Percentiles rank a stretch among this genome's conserved stretches.
phyloP scores from a whole-genome alignment of 2,329 filamentous ascomycete species.

The Xylaria sp. region DNA sequence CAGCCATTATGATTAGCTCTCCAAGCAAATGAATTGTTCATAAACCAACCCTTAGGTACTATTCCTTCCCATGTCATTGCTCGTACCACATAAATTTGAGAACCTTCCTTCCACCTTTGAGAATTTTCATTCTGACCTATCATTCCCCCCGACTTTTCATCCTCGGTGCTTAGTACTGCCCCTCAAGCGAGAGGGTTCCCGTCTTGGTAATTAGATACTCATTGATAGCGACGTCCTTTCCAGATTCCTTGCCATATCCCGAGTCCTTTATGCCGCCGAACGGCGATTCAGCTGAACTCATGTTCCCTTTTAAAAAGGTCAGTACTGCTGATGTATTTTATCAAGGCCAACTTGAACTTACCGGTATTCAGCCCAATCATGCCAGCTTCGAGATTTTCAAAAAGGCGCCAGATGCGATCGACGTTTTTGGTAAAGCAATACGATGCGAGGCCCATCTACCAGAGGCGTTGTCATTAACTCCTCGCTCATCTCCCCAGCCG shows the following conservation, averaged over 20 bases:
- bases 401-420: slow-evolving; percentile 61
- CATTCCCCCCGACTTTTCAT: background rate
- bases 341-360: slow-evolving; percentile 34
- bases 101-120: background rate
- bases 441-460: slow-evolving; percentile 60
- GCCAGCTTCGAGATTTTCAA: slow-evolving; percentile 64
- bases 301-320: slow-evolving; percentile 39
- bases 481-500: too few relatives aligned
- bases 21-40: too few relatives aligned
- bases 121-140: background rate
- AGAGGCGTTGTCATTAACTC: background rate
- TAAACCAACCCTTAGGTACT: background rate
- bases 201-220: slow-evolving; percentile 55
- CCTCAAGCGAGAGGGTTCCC: slow-evolving; percentile 51
- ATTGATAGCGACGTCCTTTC: slow-evolving; percentile 54
- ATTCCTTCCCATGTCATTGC: background rate
- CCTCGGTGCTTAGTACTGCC: slow-evolving; percentile 35
- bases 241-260: slow-evolving; percentile 54
- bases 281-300: slow-evolving; percentile 50
- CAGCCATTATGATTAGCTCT: too few relatives aligned
- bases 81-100: background rate
- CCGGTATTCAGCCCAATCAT: slow-evolving; percentile 53
- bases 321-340: background rate
- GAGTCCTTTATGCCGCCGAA: slow-evolving; percentile 57
- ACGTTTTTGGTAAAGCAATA: slow-evolving; percentile 66